Base-by-base conservation (phyloP, 352 stramenopile species). In the Globisporangium nodosum region DNA sequence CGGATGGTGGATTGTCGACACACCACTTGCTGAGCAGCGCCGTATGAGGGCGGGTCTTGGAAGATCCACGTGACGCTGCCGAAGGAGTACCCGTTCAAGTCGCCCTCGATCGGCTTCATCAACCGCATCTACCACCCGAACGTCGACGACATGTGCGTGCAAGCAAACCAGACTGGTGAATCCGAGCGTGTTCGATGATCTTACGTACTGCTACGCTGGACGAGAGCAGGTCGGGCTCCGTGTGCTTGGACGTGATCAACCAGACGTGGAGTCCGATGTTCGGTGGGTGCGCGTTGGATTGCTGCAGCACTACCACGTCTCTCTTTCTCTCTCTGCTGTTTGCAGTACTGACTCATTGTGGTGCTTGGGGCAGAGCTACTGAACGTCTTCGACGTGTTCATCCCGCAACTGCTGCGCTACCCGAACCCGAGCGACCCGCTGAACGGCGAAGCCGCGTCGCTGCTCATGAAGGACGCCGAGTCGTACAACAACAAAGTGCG, bases 181-280 rank as follows among this genome's bases (percentile, higher is more conserved):
- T 63, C 15, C 60, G 48, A 35, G 18, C 50, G 2, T n/a, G 24
- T 27, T 27, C 31, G 31, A 35, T 9, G 31, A 9, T 35, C 31
- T 35, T 9, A 35, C 31, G 33, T 27, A 27, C 24, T 27, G 1
- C 24, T 27, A 39, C 33, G 33, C 33, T 2, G 8, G 33, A 3
- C 33, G 33, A 11, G 37, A 30, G 49, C 56, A 93, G 85, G 60
- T 96, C 88, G 12, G 91, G 91, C 27, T 97, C 90, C 13, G 89
- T 97, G 20, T 97, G 91, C 56, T 66, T 97, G 59, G 90, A 97
- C 57, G 91, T 97, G 48, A 97, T 97, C 67, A 97, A 97, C 71
- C 90, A 97, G 65, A 97, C 91, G 11, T 97, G 91, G 91, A 97
- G 87, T 55, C 91, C 91, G 18, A 95, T 97, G 85, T 97, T 96